Percentiles rank a stretch among this genome's conserved stretches.
Evolutionary conservation across 441 rosid genomes (phyloP).

Genomic region (Brassica hybrid): DNA sequence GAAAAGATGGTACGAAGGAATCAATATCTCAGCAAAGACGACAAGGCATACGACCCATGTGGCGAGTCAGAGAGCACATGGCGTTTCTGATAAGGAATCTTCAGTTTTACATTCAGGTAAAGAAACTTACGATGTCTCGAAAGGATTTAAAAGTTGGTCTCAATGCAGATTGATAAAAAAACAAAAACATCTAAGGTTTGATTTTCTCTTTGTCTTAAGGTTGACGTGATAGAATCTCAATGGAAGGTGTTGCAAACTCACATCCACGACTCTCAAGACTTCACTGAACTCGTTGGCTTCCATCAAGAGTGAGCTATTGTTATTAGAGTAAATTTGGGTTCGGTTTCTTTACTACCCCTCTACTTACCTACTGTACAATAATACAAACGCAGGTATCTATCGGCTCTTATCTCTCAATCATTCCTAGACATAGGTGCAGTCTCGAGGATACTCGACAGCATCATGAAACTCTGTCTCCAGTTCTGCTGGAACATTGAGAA

Average conservation of each 20-base stretch:
- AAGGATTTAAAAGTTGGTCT: not conserved
- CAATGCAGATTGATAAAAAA: constrained; percentile 12
- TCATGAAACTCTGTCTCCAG: constrained; percentile 95
- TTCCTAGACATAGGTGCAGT: constrained; percentile 97
- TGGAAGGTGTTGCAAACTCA: constrained; percentile 95
- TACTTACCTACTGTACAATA: not conserved
- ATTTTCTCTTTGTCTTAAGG: constrained; percentile 52
- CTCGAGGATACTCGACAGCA: constrained; percentile 92
- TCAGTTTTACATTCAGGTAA: constrained; percentile 97
- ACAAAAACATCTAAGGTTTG: constrained; percentile 11
- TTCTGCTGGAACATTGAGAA: constrained; percentile 98
- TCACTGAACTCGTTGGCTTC: constrained; percentile 92
- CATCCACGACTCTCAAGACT: constrained; percentile 88
- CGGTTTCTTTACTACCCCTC: constrained; percentile 10
- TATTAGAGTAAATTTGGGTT: not conserved
- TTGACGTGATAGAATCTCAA: constrained; percentile 98
- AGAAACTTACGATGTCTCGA: not conserved
- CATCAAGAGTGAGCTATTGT: constrained; percentile 83
- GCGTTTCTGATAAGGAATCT: constrained; percentile 96
- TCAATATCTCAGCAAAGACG: constrained; percentile 73
- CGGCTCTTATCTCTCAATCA: constrained; percentile 93
- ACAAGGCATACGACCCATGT: constrained; percentile 87
- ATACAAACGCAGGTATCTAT: constrained; percentile 70
- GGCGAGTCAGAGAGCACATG: constrained; percentile 99
- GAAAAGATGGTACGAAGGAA: constrained; percentile 56